A percentile compares a stretch with the other conserved stretches of the same genome.
phyloP scores from a whole-genome alignment of 2,329 filamentous ascomycete species.

The Blastomyces gilchristii region DNA sequence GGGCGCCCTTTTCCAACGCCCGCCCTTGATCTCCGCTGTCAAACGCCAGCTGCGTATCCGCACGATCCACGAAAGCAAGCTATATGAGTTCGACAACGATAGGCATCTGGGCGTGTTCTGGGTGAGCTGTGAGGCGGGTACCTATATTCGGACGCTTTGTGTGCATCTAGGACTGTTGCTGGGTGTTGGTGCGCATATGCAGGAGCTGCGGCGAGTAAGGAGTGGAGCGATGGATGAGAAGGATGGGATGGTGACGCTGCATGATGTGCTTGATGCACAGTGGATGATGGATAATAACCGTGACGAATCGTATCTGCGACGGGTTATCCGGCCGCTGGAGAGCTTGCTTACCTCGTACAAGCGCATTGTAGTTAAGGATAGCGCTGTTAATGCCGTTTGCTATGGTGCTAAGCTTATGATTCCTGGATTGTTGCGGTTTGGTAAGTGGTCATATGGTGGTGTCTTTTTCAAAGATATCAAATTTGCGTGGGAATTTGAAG shows the following conservation, averaged over 20 bases:
- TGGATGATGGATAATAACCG: conserved; percentile 93
- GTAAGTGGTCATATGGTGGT: conserved; percentile 39
- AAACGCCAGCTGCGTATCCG: conserved; percentile 98
- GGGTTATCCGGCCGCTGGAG: conserved; percentile 86
- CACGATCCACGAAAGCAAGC: conserved; percentile 94
- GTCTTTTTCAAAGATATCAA: neutral
- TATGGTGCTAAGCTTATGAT: conserved; percentile 99
- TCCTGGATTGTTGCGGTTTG: conserved; percentile 85
- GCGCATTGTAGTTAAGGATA: conserved; percentile 95
- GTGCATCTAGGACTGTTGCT: conserved; percentile 73
- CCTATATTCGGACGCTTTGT: conserved; percentile 96
- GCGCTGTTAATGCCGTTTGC: conserved; percentile 91
- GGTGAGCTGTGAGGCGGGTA: conserved; percentile 97
- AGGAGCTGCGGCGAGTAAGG: conserved; percentile 88
- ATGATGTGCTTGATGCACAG: conserved; percentile 92
- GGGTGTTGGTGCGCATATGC: conserved; percentile 92
- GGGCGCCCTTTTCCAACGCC: conserved; percentile 92
- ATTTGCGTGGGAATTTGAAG: neutral
- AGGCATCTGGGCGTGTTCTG: conserved; percentile 96
- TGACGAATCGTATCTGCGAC: conserved; percentile 85
- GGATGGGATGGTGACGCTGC: conserved; percentile 80
- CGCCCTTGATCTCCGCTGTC: conserved; percentile 93
- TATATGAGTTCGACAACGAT: conserved; percentile 96
- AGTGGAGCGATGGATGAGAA: conserved; percentile 92
- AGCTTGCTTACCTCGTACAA: conserved; percentile 88